These are phyloP conservation scores for Aspergillus olivimuriae DNA, from an alignment of 495 filamentous ascomycete species.

Conservation along the genomic window DNA sequence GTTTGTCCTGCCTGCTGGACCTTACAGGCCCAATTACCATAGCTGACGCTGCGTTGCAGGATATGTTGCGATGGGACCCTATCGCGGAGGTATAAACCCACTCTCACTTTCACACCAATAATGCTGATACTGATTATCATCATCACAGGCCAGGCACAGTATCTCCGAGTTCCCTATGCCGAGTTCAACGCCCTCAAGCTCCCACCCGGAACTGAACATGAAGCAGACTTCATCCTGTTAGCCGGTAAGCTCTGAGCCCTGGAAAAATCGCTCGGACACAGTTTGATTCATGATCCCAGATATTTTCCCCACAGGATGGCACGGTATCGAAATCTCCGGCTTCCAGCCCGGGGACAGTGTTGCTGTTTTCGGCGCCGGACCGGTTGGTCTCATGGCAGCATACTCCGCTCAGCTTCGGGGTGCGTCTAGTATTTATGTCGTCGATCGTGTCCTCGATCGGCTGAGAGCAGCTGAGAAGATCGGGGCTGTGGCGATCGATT, in stretches of 20 bases:
- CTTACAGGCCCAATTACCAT: too few relatives aligned
- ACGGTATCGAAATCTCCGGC: constrained; percentile 46
- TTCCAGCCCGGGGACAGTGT: constrained; percentile 50
- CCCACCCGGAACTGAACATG: constrained; percentile 36
- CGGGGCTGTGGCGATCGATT: constrained; percentile 36
- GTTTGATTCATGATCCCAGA: constrained; percentile 21
- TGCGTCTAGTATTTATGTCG: constrained; percentile 46
- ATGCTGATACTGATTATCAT: not conserved
- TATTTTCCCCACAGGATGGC: constrained; percentile 53
- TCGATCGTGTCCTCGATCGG: constrained; percentile 49
- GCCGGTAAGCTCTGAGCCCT: constrained; percentile 17
- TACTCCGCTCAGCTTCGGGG: constrained; percentile 49
- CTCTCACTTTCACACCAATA: not conserved
- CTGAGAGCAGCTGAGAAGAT: constrained; percentile 47
- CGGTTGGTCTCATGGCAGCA: constrained; percentile 52
- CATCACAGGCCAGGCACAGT: constrained; percentile 41
- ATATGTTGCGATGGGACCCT: constrained; percentile 56
- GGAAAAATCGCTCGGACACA: not conserved
- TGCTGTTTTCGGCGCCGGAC: constrained; percentile 45
- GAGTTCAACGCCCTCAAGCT: constrained; percentile 49
- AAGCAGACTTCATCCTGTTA: constrained; percentile 41
- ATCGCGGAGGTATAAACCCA: constrained; percentile 33
- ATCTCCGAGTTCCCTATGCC: constrained; percentile 50
- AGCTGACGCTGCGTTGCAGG: constrained; percentile 7
- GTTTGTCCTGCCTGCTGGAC: constrained; percentile 8